A percentile compares a stretch with the other conserved stretches of the same genome.
Conservation (phyloP, 495 filamentous ascomycete genomes). For the Thermochaetoides thermophila region DNA sequence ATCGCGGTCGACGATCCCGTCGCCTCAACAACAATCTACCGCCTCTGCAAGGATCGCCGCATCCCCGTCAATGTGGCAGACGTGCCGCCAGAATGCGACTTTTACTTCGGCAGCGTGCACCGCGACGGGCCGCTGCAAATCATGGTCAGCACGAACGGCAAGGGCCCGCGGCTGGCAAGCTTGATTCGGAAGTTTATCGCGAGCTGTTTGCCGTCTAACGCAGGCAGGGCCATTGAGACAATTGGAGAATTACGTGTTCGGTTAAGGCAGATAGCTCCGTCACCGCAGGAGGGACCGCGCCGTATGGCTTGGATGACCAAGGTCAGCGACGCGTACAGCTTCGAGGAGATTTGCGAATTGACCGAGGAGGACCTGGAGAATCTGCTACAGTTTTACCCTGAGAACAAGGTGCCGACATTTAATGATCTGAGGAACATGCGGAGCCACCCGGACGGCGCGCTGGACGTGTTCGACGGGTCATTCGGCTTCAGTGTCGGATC, state of each 20-base stretch:
- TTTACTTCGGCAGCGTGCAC: slow-evolving; percentile 93
- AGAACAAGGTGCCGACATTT: slow-evolving; percentile 32
- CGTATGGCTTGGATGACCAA: slow-evolving; percentile 93
- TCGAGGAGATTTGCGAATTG: slow-evolving; percentile 78
- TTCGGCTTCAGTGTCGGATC: slow-evolving; percentile 44
- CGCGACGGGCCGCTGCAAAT: slow-evolving; percentile 90
- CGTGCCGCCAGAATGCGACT: slow-evolving; percentile 92
- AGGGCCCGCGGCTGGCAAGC: slow-evolving; percentile 82
- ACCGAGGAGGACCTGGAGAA: slow-evolving; percentile 70
- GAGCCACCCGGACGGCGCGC: slow-evolving; percentile 29
- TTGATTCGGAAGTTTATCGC: slow-evolving; percentile 77
- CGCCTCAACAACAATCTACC: slow-evolving; percentile 76
- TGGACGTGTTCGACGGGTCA: slow-evolving; percentile 41
- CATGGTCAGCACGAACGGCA: slow-evolving; percentile 97
- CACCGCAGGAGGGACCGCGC: slow-evolving; percentile 59
- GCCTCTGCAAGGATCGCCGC: slow-evolving; percentile 68
- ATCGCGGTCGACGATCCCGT: slow-evolving; percentile 85
- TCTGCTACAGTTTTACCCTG: slow-evolving; percentile 53
- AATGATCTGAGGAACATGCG: slow-evolving; percentile 35
- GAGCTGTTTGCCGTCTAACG: slow-evolving; percentile 52
- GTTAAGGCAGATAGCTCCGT: slow-evolving; percentile 62
- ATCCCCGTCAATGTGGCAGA: slow-evolving; percentile 94
- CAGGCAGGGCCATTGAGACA: slow-evolving; percentile 68
- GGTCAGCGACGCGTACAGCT: slow-evolving; percentile 74
- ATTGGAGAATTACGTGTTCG: slow-evolving; percentile 68